A percentile compares a stretch with the other conserved stretches of the same genome.
phyloP scores from a whole-genome alignment of 2,329 filamentous ascomycete genomes.

The Aspergillus sp. region DNA sequence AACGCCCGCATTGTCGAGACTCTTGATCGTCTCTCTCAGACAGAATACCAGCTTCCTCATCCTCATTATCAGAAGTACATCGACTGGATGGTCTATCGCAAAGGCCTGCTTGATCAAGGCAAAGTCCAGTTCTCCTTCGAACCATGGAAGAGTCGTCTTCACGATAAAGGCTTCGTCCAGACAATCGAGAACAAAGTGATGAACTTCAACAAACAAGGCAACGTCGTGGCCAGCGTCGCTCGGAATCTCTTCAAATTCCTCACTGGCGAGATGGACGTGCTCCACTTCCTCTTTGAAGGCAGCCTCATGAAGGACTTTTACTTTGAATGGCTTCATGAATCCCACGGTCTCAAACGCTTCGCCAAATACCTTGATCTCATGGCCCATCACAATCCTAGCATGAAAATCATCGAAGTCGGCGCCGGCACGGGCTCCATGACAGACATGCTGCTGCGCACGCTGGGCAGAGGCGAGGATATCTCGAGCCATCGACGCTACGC shows the following conservation, averaged over 20 bases:
- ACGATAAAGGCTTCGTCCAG: background rate
- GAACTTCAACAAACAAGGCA: too few relatives aligned
- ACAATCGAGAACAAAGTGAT: background rate
- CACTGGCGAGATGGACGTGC: too few relatives aligned
- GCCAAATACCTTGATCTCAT: constrained; percentile 5
- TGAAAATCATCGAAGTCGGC: constrained; percentile 11
- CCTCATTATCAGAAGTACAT: background rate
- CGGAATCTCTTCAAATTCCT: too few relatives aligned
- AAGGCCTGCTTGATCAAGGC: background rate
- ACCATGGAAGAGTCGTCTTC: background rate
- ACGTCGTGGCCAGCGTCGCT: too few relatives aligned
- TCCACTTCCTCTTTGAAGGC: background rate
- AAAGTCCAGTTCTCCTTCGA: background rate
- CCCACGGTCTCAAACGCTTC: background rate
- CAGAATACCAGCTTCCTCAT: background rate
- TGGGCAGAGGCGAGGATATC: constrained; percentile 6
- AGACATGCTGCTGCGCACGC: background rate
- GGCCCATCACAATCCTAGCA: constrained; percentile 5
- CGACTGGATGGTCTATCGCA: constrained; percentile 1
- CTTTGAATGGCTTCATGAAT: background rate
- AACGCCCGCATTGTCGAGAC: background rate
- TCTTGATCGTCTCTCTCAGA: background rate
- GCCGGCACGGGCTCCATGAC: constrained; percentile 7
- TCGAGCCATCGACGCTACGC: constrained; percentile 3
- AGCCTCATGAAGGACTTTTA: background rate